Conservation (phyloP, 2,329 filamentous ascomycete genomes). For the Colletotrichum ledebouriae region DNA sequence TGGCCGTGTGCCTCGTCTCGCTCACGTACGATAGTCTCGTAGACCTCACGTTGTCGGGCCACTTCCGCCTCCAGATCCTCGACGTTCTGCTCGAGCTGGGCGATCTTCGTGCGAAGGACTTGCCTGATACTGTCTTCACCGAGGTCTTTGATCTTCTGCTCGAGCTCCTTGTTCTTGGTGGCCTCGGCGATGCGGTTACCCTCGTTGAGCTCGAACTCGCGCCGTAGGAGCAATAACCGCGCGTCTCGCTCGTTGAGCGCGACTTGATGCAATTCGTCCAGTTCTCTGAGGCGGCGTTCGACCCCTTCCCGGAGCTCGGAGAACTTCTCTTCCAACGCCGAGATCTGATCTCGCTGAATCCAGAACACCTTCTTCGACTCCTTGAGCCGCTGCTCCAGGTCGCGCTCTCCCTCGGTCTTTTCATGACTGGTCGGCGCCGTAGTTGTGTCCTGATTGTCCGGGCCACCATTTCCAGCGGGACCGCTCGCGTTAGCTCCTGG, state of each 20-base stretch:
- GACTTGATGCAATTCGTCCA: not conserved
- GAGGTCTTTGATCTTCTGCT: conserved; percentile 1
- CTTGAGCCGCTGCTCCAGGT: not conserved
- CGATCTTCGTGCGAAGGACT: not conserved
- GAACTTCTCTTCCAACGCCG: not conserved
- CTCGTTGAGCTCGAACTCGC: conserved; percentile 13
- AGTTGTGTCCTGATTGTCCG: not conserved
- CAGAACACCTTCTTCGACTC: too few species aligned
- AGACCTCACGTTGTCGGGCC: too few species aligned
- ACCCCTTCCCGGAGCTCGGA: too few species aligned
- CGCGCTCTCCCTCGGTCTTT: not conserved
- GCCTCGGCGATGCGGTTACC: conserved; percentile 9
- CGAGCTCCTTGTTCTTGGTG: not conserved
- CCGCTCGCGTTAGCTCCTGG: too few species aligned
- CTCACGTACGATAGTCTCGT: not conserved
- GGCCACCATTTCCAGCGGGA: not conserved
- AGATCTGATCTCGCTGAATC: too few species aligned
- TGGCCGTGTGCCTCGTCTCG: too few species aligned
- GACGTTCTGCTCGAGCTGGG: not conserved
- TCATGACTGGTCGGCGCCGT: too few species aligned
- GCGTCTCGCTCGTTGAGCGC: not conserved
- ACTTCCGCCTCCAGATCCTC: too few species aligned
- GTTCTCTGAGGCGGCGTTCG: not conserved
- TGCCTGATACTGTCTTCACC: not conserved
- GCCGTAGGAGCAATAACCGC: not conserved